A percentile compares a stretch with the other conserved stretches of the same genome.
phyloP scores from a whole-genome alignment of 176 grass and related monocot species.

The Triticum aestivum region DNA sequence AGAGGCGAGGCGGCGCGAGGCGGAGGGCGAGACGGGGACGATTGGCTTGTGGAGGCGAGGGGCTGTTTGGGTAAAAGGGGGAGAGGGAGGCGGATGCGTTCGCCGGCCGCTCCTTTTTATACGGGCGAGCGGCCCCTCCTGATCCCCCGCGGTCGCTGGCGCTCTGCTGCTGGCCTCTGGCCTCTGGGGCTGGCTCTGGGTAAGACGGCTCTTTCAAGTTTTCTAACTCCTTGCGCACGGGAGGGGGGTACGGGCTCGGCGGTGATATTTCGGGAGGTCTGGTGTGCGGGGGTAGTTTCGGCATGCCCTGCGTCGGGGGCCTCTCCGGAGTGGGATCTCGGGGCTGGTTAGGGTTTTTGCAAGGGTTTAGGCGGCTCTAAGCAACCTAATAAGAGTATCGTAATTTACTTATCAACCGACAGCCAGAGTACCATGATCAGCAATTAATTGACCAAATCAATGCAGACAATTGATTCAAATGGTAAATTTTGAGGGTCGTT shows the following conservation, averaged over 20 bases:
- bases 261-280: conserved; percentile 25
- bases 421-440: not conserved
- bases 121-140: conserved; percentile 9
- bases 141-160: not conserved
- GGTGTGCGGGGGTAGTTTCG: conserved; percentile 20
- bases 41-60: conserved; percentile 36
- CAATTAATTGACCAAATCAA: not conserved
- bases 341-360: conserved; percentile 40
- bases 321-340: not conserved
- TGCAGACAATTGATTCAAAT: not conserved
- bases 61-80: conserved; percentile 32
- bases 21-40: conserved; percentile 27
- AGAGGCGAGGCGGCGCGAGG: conserved; percentile 58
- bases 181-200: not conserved
- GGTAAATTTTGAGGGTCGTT: not conserved
- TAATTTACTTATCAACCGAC: not conserved
- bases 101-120: conserved; percentile 50
- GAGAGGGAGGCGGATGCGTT: not conserved
- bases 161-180: conserved; percentile 1
- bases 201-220: not conserved
- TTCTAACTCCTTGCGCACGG: not conserved
- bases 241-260: no score
- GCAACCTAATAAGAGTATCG: not conserved
- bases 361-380: conserved; percentile 2
- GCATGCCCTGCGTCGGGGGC: not conserved